A percentile compares a stretch with the other conserved stretches of the same genome.
phyloP scores from a whole-genome alignment of 2,329 filamentous ascomycete genomes.

The Cercospora sp. region DNA sequence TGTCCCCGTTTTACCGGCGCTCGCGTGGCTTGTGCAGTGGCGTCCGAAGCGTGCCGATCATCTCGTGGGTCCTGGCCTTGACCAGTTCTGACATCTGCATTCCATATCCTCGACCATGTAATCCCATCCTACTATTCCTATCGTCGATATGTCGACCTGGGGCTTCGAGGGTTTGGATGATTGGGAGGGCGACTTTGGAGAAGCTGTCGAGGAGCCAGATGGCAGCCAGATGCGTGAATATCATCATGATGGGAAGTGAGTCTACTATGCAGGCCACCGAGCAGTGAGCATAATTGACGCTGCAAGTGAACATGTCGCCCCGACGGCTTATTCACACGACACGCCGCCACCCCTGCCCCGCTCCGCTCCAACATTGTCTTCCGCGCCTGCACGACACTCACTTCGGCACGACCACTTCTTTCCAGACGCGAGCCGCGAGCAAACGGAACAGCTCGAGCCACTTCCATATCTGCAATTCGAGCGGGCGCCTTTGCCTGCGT shows the following conservation, averaged over 20 bases:
- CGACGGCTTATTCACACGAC: neutral
- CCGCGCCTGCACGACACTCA: neutral
- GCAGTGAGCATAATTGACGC: neutral
- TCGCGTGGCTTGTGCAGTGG: neutral
- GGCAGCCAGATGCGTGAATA: neutral
- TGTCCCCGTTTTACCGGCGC: neutral
- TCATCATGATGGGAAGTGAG: slow-evolving; percentile 4
- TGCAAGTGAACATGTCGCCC: neutral
- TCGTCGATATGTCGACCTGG: slow-evolving; percentile 18
- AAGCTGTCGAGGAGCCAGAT: neutral
- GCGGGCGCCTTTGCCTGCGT: neutral
- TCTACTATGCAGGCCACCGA: neutral
- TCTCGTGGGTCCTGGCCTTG: neutral
- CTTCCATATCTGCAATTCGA: neutral
- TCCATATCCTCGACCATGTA: neutral
- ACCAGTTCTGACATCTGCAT: neutral
- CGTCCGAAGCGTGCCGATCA: neutral
- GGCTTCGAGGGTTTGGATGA: slow-evolving; percentile 6
- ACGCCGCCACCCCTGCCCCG: neutral
- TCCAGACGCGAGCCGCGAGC: neutral
- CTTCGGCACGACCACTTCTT: neutral
- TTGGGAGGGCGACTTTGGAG: neutral
- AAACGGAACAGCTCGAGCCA: neutral
- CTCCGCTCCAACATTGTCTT: neutral
- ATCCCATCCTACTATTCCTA: neutral